These are phyloP conservation scores for Leccinum ochraceum DNA, from an alignment of 768 basidiomycete genomes.

Conservation along the genomic window DNA sequence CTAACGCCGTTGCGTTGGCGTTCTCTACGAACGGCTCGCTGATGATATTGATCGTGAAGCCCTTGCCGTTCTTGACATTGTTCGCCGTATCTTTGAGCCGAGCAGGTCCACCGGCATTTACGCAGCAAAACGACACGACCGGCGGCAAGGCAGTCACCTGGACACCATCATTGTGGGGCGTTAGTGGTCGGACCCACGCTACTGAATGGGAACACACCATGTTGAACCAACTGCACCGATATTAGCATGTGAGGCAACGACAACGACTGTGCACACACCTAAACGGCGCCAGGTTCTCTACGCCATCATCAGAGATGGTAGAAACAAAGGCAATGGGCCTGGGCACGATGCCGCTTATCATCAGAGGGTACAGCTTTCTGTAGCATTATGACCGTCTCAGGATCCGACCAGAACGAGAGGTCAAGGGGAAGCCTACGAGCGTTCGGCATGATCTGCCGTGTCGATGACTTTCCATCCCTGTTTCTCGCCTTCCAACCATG, in stretches of 20 bases:
- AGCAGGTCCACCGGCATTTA: conserved; percentile 8
- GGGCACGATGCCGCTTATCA: conserved; percentile 43
- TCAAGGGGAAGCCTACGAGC: conserved; percentile 19
- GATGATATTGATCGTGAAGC: conserved; percentile 59
- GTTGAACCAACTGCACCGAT: conserved; percentile 29
- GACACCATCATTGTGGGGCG: background rate
- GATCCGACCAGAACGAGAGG: background rate
- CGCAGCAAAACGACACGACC: conserved; percentile 40
- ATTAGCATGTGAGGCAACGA: conserved; percentile 1
- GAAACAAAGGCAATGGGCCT: conserved; percentile 50
- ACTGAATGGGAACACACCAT: conserved; percentile 15
- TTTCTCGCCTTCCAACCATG: conserved; percentile 37
- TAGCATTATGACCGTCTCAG: background rate
- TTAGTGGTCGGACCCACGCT: background rate
- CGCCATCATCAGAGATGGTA: conserved; percentile 34
- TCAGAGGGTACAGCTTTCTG: conserved; percentile 34
- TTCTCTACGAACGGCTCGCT: conserved; percentile 47
- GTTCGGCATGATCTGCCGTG: conserved; percentile 28
- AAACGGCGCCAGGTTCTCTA: conserved; percentile 45
- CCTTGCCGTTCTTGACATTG: conserved; percentile 47
- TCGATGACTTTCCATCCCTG: conserved; percentile 38
- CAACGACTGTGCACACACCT: conserved; percentile 26
- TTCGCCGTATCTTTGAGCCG: conserved; percentile 43
- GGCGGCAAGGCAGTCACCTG: conserved; percentile 27
- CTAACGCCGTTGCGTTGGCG: conserved; percentile 39